Evolutionary conservation across 768 basidiomycete genomes (phyloP), one percentile per base, ranked within the genome.

Genomic region (Mycena alexandri): DNA sequence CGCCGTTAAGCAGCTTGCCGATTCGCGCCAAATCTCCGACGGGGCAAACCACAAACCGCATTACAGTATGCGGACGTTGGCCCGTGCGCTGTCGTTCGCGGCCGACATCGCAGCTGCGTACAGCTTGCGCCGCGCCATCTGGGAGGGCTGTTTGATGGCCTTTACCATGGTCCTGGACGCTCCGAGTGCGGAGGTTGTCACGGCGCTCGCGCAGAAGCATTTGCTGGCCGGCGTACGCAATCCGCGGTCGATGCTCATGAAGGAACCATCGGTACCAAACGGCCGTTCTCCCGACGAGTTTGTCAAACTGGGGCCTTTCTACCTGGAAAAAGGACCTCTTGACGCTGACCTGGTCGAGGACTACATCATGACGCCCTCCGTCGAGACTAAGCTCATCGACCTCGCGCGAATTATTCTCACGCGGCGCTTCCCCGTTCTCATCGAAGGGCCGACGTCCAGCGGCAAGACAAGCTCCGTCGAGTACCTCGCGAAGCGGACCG

Each of bases 401-500:
- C 87, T 99, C n/a, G 91, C 96, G 3, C 86, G 98, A 25, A 96
- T 98, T 71, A 89, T 97, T 58, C 81, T 93, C 53, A 96, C 95
- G 2, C 86, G 93, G 57, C 88, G 91, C 63, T 98, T 97, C 73
- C 98, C 98, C 4, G 92, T 99, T 17, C 85, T 99, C 12, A 97
- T 99, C 62, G 97, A 99, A 81, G 98, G 98, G 2, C 98, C 97
- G 0, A 99, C 98, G 0, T 99, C 98, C 1, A 93, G 92, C 63
- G 98, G 98, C 43, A 99, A 99, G 83, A 99, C 98, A 3, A 96
- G 94, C 72, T 94, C 97, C 1, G 90, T 99, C 50, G 96, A 98
- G 79, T 99, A 96, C 77, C 87, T 99, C 33, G 97, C 98, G 7
- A 89, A 88, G 67, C 86, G 93, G 61, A 98, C 96, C 0, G 97